These are phyloP conservation scores for Yarrowia hollandica DNA, from an alignment of 805 yeast genomes.

Conservation along the genomic window DNA sequence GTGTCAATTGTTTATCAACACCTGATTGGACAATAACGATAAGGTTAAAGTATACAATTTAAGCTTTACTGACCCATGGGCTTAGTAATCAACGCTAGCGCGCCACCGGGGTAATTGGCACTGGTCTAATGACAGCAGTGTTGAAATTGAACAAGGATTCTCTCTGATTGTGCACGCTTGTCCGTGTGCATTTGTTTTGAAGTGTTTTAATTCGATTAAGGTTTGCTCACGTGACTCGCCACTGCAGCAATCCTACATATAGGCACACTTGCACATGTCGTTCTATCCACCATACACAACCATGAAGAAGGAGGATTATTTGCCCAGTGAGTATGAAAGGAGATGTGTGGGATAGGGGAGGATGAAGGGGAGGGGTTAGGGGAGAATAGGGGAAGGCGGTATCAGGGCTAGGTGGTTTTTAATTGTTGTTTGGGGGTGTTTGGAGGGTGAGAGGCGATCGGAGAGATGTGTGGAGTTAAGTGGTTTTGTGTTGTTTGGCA, in stretches of 20 bases:
- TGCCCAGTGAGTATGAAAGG: slow-evolving; percentile 20
- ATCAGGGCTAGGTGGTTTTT: not conserved
- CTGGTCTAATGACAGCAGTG: not conserved
- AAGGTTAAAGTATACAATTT: not conserved
- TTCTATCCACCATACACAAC: slow-evolving; percentile 10
- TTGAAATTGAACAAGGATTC: no score
- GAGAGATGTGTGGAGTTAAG: no score
- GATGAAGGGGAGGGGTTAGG: not conserved
- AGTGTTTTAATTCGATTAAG: not conserved
- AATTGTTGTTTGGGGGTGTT: no score
- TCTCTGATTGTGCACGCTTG: no score
- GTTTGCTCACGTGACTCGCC: slow-evolving; percentile 24
- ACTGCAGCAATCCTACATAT: slow-evolving; percentile 7
- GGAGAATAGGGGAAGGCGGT: not conserved
- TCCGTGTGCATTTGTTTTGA: no score
- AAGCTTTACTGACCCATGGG: not conserved
- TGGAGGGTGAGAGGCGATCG: no score
- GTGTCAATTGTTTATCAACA: no score
- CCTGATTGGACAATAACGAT: not conserved
- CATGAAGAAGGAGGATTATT: slow-evolving; percentile 27
- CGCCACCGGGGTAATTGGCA: not conserved
- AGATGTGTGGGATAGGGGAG: not conserved
- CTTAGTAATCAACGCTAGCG: not conserved
- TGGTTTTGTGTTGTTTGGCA: no score
- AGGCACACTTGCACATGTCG: not conserved